Evolutionary conservation across 2,329 filamentous ascomycete species (phyloP), one percentile per base, ranked within the genome.

Genomic region (Rutstroemia sp.): DNA sequence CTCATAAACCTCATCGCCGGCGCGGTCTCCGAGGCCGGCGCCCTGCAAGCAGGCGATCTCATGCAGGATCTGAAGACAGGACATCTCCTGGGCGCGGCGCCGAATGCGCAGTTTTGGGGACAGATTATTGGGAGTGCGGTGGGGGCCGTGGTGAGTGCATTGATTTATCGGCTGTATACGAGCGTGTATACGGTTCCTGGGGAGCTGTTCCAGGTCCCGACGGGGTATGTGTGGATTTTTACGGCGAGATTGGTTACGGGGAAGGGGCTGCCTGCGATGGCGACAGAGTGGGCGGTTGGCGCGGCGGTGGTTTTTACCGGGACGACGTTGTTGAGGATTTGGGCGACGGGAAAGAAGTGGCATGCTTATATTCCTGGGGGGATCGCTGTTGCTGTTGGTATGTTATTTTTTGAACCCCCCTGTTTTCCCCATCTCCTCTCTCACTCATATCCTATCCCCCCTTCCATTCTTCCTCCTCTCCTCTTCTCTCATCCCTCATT

Each of bases 11-110:
- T 99, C 1, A 84, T 99, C 6, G 94, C 92, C 0, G 94, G 94
- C 8, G 94, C 94, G 0, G 86, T 99, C 30, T 87, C 83, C 10
- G 88, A 92, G 70, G 84, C 86, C 4, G 88, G 94, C 5, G 94
- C 94, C 3, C 77, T 97, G 4, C 94, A 99, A 75, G 92, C 94
- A 2, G 94, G 94, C 8, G 94, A 99, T 71, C 82, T 99, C 55
- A 89, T 99, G 81, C 94, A 99, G 70, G 94, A 99, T 69, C 80
- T 99, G 30, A 99, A 99, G 71, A 96, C 94, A 0, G 94, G 94
- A 0, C 92, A 99, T 71, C 75, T 99, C 0, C 80, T 99, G 0
- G 92, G 92, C 10, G 94, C 94, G 0, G 88, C 90, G 3, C 94
- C 94, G 0, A 94, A 88, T 64, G 94, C 94, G 0, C 94, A 99